These are phyloP conservation scores for Fusarium sulawesiense DNA, from an alignment of 2,329 filamentous ascomycete species.

Conservation along the genomic window DNA sequence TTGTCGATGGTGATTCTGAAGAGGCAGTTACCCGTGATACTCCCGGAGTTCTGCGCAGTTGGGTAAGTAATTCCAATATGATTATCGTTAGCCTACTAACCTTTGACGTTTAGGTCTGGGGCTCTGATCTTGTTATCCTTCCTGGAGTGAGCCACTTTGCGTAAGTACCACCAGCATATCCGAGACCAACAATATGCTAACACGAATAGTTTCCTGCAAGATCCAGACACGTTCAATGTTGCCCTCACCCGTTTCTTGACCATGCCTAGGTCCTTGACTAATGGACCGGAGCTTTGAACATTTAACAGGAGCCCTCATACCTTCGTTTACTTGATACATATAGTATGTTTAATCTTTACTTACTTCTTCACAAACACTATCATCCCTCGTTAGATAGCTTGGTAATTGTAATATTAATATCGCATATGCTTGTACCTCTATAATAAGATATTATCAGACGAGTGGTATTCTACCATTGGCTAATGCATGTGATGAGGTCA, in stretches of 20 bases:
- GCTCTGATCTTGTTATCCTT: neutral
- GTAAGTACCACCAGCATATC: neutral
- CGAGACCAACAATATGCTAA: neutral
- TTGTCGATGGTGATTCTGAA: neutral
- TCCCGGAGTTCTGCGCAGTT: neutral
- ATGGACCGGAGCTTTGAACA: neutral
- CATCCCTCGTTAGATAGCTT: neutral
- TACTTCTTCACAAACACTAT: neutral
- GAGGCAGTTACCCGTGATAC: neutral
- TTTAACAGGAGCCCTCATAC: neutral
- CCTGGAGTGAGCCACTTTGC: slow-evolving; percentile 17
- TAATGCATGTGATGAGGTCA: neutral
- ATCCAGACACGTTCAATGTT: neutral
- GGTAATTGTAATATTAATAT: neutral
- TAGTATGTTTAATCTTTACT: neutral
- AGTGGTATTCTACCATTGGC: neutral
- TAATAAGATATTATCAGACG: neutral
- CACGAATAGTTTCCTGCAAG: neutral
- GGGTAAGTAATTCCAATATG: neutral
- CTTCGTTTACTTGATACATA: neutral
- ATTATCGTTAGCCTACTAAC: neutral
- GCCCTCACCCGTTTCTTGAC: neutral
- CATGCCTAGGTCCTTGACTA: neutral
- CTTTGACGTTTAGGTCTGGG: neutral
- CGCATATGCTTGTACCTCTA: neutral